Evolutionary conservation across 352 stramenopile species (phyloP).

Genomic region (Phytophthora palmivora): DNA sequence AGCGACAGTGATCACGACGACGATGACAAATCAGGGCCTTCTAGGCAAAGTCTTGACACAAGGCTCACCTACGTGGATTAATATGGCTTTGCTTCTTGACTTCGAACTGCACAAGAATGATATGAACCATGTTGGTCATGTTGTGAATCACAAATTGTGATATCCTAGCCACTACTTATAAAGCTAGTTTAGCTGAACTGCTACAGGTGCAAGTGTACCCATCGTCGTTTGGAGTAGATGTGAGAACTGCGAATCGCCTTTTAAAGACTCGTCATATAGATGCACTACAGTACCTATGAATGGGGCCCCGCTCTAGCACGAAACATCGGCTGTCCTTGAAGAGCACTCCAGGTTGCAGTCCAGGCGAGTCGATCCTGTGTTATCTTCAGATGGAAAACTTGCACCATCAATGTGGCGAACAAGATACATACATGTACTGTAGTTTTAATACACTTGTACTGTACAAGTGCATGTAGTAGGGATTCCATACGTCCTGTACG

Average conservation of each 20-base stretch:
- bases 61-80: constrained; percentile 68
- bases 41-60: constrained; percentile 51
- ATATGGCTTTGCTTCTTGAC: constrained; percentile 25
- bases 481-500: too few relatives aligned
- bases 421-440: constrained; percentile 1
- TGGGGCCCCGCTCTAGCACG: background rate
- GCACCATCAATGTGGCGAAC: constrained; percentile 1
- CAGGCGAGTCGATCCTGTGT: background rate
- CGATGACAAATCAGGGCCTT: constrained; percentile 35
- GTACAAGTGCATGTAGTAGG: too few relatives aligned
- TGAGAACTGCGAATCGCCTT: too few relatives aligned
- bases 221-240: background rate
- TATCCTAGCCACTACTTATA: constrained; percentile 4
- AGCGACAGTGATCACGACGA: constrained; percentile 32
- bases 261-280: too few relatives aligned
- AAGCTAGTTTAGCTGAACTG: background rate
- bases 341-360: background rate
- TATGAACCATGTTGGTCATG: background rate
- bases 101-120: background rate
- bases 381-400: background rate
- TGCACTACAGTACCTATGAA: too few relatives aligned
- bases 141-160: background rate
- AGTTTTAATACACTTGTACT: too few relatives aligned
- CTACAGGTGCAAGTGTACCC: background rate
- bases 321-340: background rate